phyloP scores from a whole-genome alignment of 257 asterid species.

The Nicotiana noctiflora region DNA sequence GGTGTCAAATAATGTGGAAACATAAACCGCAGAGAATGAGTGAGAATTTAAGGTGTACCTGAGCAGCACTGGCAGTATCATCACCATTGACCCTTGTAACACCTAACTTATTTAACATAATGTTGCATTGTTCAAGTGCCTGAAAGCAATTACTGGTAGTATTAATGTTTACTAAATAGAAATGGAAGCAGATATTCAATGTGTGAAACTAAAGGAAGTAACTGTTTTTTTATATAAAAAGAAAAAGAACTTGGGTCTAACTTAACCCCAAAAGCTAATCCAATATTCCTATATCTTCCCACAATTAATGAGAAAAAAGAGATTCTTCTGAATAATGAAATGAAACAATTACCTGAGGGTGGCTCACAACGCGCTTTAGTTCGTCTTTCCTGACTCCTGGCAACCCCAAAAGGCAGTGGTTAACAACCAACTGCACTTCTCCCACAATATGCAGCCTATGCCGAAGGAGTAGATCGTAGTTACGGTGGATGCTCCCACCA shows the following conservation, averaged over 20 bases:
- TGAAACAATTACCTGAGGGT: conserved; percentile 67
- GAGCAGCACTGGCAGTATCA: conserved; percentile 91
- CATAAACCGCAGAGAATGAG: background rate
- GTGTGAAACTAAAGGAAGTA: background rate
- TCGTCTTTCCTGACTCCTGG: conserved; percentile 81
- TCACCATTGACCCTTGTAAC: conserved; percentile 44
- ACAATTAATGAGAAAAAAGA: background rate
- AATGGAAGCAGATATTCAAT: background rate
- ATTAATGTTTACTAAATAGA: background rate
- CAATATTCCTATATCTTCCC: background rate
- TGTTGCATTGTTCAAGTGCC: conserved; percentile 83
- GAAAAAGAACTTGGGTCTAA: background rate
- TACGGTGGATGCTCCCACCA: conserved; percentile 94
- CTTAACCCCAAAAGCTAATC: background rate
- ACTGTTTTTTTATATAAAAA: background rate
- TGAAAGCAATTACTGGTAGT: conserved; percentile 22
- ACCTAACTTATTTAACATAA: conserved; percentile 45
- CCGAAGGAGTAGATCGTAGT: conserved; percentile 76
- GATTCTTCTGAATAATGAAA: background rate
- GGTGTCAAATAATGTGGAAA: conserved; percentile 17
- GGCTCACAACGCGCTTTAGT: conserved; percentile 71
- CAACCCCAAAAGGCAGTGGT: conserved; percentile 84
- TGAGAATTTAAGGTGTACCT: conserved; percentile 39
- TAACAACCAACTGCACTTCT: conserved; percentile 70
- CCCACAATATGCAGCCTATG: conserved; percentile 96